Base-by-base conservation (phyloP, 164 flowering plant genomes). In the Annona cherimola region DNA sequence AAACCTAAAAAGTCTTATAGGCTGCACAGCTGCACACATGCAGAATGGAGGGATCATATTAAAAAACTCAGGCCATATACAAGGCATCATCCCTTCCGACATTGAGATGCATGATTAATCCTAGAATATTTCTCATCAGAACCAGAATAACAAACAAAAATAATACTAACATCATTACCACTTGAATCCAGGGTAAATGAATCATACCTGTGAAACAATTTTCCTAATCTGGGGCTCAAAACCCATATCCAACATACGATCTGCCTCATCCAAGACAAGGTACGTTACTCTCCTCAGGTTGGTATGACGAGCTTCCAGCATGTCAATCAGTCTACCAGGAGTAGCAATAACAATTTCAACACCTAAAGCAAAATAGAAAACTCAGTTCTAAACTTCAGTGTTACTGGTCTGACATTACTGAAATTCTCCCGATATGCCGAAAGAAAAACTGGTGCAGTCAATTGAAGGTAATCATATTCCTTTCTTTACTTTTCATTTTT, bases 171-270 rank as follows among this genome's bases (percentile, higher is more conserved):
- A 50, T 46, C 4, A 19, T 62, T 11, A 65, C 16, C 8, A 4
- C 39, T 43, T 44, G 44, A 68, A 60, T 9, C 9, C 2, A 59
- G 4, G 35, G 45, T 42, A 42, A 59, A 44, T 14, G 18, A 39
- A 45, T 45, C 81, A 57, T 81, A 88, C 97, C 78, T 94, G 98
- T 54, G 91, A 75, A 39, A 95, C 76, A 71, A 95, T 87, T 83
- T 91, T 91, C 79, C 97, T 85, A 67, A 95, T 95, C 73, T 95
- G 99, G 40, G 99, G 99, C 79, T 95, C 98, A 86, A 93, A 95
- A 19, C 99, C 99, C 99, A 93, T 95, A 74, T 95, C 99, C 76
- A 95, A 83, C 99, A 95, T 95, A 42, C 98, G 86, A 77, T 95
- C 99, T 70, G 99, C 99, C 78, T 95, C 99, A 77, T 93, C 99